phyloP scores from a whole-genome alignment of 768 basidiomycete genomes.

The Erythrobasidium yunnanense region DNA sequence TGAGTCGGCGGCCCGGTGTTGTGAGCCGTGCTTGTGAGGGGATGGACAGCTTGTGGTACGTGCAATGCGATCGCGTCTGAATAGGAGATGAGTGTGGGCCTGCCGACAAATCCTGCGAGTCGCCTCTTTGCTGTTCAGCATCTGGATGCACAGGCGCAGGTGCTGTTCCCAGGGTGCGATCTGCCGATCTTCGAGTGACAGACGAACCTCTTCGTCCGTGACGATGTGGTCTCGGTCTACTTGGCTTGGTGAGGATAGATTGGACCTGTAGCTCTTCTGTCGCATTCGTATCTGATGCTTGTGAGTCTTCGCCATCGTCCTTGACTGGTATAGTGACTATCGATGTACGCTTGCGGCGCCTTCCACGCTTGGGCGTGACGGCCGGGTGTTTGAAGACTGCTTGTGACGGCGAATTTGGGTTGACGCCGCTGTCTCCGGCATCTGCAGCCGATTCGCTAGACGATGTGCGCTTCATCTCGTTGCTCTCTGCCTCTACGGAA shows the following conservation, averaged over 20 bases:
- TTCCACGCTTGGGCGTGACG: not conserved
- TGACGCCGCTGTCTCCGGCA: too few species aligned
- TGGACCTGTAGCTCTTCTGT: conserved; percentile 14
- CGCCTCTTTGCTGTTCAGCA: not conserved
- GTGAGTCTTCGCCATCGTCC: not conserved
- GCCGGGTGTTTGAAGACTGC: not conserved
- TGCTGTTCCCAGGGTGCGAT: conserved; percentile 2
- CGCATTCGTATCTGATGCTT: not conserved
- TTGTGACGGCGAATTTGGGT: not conserved
- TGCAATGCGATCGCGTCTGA: conserved; percentile 23
- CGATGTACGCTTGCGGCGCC: not conserved
- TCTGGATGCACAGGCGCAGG: conserved; percentile 7
- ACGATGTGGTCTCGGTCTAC: not conserved
- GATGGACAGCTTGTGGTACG: conserved; percentile 19
- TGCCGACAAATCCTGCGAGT: not conserved
- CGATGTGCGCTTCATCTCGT: not conserved
- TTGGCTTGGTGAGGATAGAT: conserved; percentile 1
- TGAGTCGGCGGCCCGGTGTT: conserved; percentile 1
- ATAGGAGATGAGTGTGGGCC: conserved; percentile 2
- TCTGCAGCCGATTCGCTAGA: not conserved
- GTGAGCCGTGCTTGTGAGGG: not conserved
- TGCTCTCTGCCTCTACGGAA: too few species aligned
- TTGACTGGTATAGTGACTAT: not conserved
- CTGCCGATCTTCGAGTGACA: not conserved
- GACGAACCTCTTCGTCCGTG: conserved; percentile 5